Base-by-base conservation (phyloP, 129 eudicot genomes). In the Saposhnikovia divaricata region DNA sequence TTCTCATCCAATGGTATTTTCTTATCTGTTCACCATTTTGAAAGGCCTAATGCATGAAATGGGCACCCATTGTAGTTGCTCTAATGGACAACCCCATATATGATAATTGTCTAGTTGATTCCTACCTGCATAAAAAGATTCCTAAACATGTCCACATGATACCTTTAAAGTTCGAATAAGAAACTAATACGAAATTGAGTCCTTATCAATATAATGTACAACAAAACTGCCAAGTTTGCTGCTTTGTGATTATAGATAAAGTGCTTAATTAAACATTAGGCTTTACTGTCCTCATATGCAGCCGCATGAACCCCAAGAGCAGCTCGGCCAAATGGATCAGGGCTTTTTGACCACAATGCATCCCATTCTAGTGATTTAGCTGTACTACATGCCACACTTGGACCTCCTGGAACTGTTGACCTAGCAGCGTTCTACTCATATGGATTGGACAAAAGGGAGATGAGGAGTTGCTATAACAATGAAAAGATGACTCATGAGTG, bases 311-410 rank as follows among this genome's bases (percentile, higher is more conserved):
- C 97, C 63, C 97, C 99, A 40, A 95, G 97, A 42, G 97, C 99
- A 75, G 99, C 99, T 77, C 97, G 87, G 42, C 99, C 97, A 27
- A 97, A 92, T 2, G 99, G 97, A 82, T 95, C 99, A 51, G 87
- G 96, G 81, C 92, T 92, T 28, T 95, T 95, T 9, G 97, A 90
- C 99, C 99, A 95, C 12, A 97, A 83, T 5, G 99, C 99, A 88
- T 95, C 97, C 99, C 99, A 92, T 81, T 95, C 99, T 65, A 95
- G 90, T 57, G 99, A 97, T 78, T 95, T 95, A 57, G 99, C 99
- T 8, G 96, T 92, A 80, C 99, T 95, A 85, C 99, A 95, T 34
- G 99, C 97, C 84, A 95, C 95, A 78, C 94, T 92, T 70, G 97
- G 99, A 78, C 99, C 97, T 10, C 97, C 97, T 19, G 99, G 96